Conservation (phyloP, 352 stramenopile species). For the Saprolegnia parasitica region DNA sequence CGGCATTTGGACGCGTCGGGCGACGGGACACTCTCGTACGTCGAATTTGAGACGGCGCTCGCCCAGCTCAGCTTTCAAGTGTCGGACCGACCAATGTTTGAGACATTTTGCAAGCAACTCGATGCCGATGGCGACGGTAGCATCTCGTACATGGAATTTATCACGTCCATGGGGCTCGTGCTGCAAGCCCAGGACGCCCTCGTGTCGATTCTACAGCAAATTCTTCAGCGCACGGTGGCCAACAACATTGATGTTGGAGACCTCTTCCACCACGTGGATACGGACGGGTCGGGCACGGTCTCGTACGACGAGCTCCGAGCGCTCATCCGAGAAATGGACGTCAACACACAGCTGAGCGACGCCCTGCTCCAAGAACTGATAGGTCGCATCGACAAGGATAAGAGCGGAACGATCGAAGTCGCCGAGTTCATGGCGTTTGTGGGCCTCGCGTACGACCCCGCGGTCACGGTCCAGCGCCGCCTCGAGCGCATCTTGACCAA, state of each 20-base stretch:
- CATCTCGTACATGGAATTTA: slow-evolving; percentile 80
- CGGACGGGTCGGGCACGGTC: slow-evolving; percentile 27
- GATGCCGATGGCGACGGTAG: slow-evolving; percentile 54
- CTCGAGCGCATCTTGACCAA: slow-evolving; percentile 28
- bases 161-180: slow-evolving; percentile 47
- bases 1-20: slow-evolving; percentile 51
- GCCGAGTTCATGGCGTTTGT: slow-evolving; percentile 36
- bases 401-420: slow-evolving; percentile 52
- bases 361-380: slow-evolving; percentile 23
- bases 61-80: slow-evolving; percentile 48
- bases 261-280: slow-evolving; percentile 60
- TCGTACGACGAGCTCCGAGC: slow-evolving; percentile 24
- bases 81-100: slow-evolving; percentile 38
- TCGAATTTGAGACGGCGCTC: slow-evolving; percentile 51
- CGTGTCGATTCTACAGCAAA: slow-evolving; percentile 39
- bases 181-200: slow-evolving; percentile 47
- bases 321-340: slow-evolving; percentile 21
- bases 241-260: slow-evolving; percentile 54
- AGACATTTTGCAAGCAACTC: slow-evolving; percentile 44
- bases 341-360: slow-evolving; percentile 3
- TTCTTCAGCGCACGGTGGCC: slow-evolving; percentile 43
- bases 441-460: slow-evolving; percentile 13
- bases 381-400: slow-evolving; percentile 37
- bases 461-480: slow-evolving; percentile 9
- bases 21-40: slow-evolving; percentile 52